Base-by-base conservation (phyloP, 352 stramenopile genomes). In the Phytophthora podocarpi region DNA sequence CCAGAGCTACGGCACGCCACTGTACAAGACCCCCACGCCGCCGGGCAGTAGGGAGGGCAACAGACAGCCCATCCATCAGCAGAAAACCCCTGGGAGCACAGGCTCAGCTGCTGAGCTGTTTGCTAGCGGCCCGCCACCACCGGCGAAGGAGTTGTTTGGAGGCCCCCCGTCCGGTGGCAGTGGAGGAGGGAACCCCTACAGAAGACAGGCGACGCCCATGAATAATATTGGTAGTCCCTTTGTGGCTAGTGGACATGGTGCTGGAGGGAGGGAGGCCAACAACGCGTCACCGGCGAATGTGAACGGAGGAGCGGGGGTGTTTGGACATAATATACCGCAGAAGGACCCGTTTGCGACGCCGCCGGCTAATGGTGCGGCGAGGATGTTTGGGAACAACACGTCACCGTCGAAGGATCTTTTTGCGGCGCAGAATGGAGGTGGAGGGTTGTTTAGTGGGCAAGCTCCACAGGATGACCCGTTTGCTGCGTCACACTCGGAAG, bases 21-120 rank as follows among this genome's bases (percentile, higher is more conserved):
- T n/a, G n/a, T 56, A 63, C 24, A 67, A 61, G 37, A 12, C 37
- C 7, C 37, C 53, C 9, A 57, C 47, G n/a, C 47, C 55, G 6
- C 48, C 55, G 12, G 40, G 18, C 21, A 62, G 43, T n/a, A n/a
- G n/a, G n/a, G n/a, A n/a, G n/a, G n/a, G n/a, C n/a, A n/a, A n/a
- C 36, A 32, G 32, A 15, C 24, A 40, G 45, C 30, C 53, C 1
- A 54, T 60, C 8, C 58, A 63, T 20, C 61, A 68, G 35, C 54
- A 55, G 21, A 57, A 69, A 28, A 10, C 41, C 3, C 36, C 53
- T 15, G 53, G 37, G 6, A 64, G 43, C 13, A 61, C 59, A 15
- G 54, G 50, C 15, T 56, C 58, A 16, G 48, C 56, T 36, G 53
- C 60, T 3, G 56, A 67, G 7, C 40, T 70, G 13, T 67, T 76